Percentiles rank a stretch among this genome's conserved stretches.
phyloP scores from a whole-genome alignment of 352 stramenopile species.

The Pythium vanterpoolii region DNA sequence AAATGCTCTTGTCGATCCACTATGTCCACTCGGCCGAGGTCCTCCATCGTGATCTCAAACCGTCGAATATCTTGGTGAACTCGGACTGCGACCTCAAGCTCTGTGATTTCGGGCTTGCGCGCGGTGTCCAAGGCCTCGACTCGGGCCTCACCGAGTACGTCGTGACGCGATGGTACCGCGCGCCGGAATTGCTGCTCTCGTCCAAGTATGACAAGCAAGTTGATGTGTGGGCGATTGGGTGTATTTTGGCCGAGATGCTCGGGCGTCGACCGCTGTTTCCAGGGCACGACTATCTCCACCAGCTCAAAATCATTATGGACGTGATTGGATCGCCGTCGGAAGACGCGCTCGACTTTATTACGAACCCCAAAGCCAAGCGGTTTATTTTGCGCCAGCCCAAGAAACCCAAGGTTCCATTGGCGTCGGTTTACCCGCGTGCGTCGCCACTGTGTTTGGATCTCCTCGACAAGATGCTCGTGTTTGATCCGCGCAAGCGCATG shows the following conservation, averaged over 20 bases:
- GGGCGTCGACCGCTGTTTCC: constrained; percentile 89
- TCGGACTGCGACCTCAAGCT: constrained; percentile 93
- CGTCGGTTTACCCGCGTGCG: constrained; percentile 83
- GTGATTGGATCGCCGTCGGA: constrained; percentile 87
- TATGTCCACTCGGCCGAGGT: constrained; percentile 94
- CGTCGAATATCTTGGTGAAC: constrained; percentile 96
- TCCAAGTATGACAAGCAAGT: constrained; percentile 97
- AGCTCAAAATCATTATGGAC: constrained; percentile 96
- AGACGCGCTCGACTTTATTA: constrained; percentile 90
- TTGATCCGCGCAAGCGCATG: constrained; percentile 86
- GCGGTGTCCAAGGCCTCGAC: constrained; percentile 43
- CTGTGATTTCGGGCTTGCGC: constrained; percentile 90
- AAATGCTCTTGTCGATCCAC: constrained; percentile 95
- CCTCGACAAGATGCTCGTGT: constrained; percentile 84
- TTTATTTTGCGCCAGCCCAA: constrained; percentile 87
- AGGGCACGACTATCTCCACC: constrained; percentile 99
- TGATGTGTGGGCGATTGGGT: constrained; percentile 94
- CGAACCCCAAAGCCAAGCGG: constrained; percentile 84
- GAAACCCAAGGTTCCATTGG: constrained; percentile 79
- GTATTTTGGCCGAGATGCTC: constrained; percentile 93
- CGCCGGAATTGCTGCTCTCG: constrained; percentile 97
- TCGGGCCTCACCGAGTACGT: constrained; percentile 91
- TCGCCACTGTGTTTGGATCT: constrained; percentile 81
- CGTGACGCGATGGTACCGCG: constrained; percentile 92
- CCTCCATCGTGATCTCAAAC: constrained; percentile 96